Percentiles rank a stretch among this genome's conserved stretches.
Evolutionary conservation across 768 basidiomycete genomes (phyloP).

Genomic region (Suillus fuscotomentosus): DNA sequence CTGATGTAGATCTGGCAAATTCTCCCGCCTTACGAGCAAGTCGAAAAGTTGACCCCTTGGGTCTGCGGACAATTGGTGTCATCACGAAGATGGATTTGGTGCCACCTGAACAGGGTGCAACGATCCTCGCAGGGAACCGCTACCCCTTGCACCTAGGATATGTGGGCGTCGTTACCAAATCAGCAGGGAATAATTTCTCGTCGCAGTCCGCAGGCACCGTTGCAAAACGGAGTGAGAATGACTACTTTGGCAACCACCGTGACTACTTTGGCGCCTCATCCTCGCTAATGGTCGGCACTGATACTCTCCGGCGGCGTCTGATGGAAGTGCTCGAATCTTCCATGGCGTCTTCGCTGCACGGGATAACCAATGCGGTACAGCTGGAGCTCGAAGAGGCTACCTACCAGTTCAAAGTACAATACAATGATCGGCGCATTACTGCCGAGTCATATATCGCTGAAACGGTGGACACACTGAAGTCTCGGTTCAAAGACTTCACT

Average conservation of each 20-base stretch:
- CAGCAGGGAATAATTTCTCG: conserved; percentile 52
- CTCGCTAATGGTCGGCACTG: conserved; percentile 86
- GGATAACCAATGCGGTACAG: conserved; percentile 94
- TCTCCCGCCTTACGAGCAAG: conserved; percentile 94
- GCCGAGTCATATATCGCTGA: conserved; percentile 98
- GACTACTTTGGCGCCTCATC: conserved; percentile 61
- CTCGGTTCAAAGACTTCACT: conserved; percentile 83
- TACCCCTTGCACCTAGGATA: conserved; percentile 98
- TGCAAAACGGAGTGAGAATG: conserved; percentile 56
- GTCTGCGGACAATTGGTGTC: conserved; percentile 94
- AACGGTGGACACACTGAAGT: conserved; percentile 91
- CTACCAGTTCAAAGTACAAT: conserved; percentile 99
- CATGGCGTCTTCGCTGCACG: conserved; percentile 94
- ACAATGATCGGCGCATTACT: conserved; percentile 92
- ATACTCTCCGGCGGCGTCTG: conserved; percentile 82
- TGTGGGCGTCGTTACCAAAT: conserved; percentile 93
- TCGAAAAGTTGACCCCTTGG: conserved; percentile 85
- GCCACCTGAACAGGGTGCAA: conserved; percentile 73
- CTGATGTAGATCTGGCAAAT: conserved; percentile 98
- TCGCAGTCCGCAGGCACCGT: conserved; percentile 50
- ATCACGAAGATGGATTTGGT: conserved; percentile 99
- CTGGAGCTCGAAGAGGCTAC: conserved; percentile 95
- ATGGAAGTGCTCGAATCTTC: conserved; percentile 98
- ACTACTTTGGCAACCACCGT: conserved; percentile 63
- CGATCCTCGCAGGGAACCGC: conserved; percentile 81